phyloP scores from a whole-genome alignment of 2,329 filamentous ascomycete genomes.

The Cercospora sp. region DNA sequence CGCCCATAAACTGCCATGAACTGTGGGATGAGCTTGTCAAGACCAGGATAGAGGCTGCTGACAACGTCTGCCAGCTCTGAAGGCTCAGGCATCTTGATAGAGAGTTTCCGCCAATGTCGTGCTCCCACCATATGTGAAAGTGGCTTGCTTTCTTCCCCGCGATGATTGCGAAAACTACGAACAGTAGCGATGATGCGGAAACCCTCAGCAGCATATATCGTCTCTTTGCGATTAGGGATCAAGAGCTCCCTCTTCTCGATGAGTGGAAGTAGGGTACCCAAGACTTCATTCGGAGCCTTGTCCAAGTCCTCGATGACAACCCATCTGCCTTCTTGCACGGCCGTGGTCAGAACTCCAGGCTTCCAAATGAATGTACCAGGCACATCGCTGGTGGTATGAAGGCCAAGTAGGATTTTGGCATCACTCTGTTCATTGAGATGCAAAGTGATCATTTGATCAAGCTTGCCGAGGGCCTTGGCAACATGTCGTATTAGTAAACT shows the following conservation, averaged over 20 bases:
- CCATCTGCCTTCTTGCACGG: constrained; percentile 92
- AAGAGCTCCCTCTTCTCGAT: constrained; percentile 90
- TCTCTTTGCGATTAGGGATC: constrained; percentile 85
- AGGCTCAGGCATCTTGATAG: constrained; percentile 64
- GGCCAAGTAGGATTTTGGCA: constrained; percentile 89
- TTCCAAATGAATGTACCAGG: constrained; percentile 92
- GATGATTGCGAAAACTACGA: constrained; percentile 65
- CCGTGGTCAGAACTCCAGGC: constrained; percentile 87
- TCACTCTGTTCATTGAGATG: constrained; percentile 98
- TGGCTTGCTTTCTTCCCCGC: constrained; percentile 70
- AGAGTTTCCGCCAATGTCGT: constrained; percentile 81
- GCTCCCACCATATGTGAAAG: constrained; percentile 71
- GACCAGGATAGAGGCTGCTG: constrained; percentile 65
- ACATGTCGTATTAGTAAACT: constrained; percentile 81
- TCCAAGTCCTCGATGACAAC: constrained; percentile 96
- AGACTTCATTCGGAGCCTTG: constrained; percentile 88
- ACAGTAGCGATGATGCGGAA: constrained; percentile 94
- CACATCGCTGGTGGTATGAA: constrained; percentile 85
- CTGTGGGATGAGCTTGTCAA: constrained; percentile 58
- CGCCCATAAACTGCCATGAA: constrained; percentile 59
- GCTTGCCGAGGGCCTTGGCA: constrained; percentile 75
- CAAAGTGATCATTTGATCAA: constrained; percentile 82
- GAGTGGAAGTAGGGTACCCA: constrained; percentile 87
- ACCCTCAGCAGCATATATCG: constrained; percentile 74
- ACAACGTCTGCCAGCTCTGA: constrained; percentile 76